Evolutionary conservation across 768 basidiomycete species (phyloP), one percentile per base, ranked within the genome.

Genomic region (Rhizopogon vinicolor): DNA sequence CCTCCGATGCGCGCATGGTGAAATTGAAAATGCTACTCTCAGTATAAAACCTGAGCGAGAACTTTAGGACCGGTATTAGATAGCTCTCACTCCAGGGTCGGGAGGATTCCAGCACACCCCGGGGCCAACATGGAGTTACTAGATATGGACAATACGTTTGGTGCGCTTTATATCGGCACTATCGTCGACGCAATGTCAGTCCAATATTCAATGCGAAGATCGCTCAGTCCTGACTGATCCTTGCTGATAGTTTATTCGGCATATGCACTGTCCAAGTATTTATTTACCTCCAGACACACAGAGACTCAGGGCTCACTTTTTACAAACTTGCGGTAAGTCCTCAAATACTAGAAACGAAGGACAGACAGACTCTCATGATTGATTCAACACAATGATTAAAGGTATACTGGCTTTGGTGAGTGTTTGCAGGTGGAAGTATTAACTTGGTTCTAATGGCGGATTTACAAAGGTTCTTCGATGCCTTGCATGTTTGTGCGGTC

Each of bases 191-290:
- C 80, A 64, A 76, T 77, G 84, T 84, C 61, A 54, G 79, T 67
- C n/a, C 2, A 14, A 41, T 54, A 22, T 50, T 53, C 42, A 1
- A 19, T 43, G 29, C 31, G 9, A 33, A 3, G 3, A 14, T 52
- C 25, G 37, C 28, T 31, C 16, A 4, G 29, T 14, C 48, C 35
- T 60, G 19, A 60, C 39, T 50, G 40, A n/a, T 28, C 8, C 35
- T 55, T 43, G 10, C 31, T 39, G 25, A 25, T 33, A 85, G 83
- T n/a, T 66, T 85, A n/a, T 85, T 78, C 75, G 83, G 83, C 2
- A 66, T 83, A 7, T 82, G 80, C 8, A 82, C 77, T 56, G 70
- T 77, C 13, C 83, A 85, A 61, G 78, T 78, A 1, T 82, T 73
- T 57, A 71, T 75, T 14, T 85, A 81, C 65, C 83, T 78, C 57